Base-by-base conservation (phyloP, 495 filamentous ascomycete genomes). In the Aspergillus baeticus region DNA sequence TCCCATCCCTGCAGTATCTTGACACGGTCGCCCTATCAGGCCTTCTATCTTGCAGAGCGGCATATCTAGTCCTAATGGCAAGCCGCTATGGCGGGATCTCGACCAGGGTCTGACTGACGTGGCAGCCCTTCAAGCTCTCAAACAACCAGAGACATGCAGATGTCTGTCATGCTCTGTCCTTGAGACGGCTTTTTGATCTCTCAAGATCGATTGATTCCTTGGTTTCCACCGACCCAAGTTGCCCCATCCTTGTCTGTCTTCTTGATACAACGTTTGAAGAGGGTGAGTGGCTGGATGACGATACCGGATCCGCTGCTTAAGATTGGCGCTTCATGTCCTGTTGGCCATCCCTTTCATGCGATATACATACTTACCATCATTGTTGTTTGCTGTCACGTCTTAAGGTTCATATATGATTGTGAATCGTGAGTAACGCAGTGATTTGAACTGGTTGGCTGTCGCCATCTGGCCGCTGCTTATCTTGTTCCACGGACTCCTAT, bases 71-170 rank as follows among this genome's bases (percentile, higher is more conserved):
- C 51, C 38, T 35, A 39, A 35, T 55, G 37, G 51, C 37, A 47
- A 49, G 44, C 51, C 51, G 39, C 41, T 41, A 56, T 59, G 51
- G 48, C 38, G 53, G 51, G 38, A 59, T 51, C 21, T 34, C 52
- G 50, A 55, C 57, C 17, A 26, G 51, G 58, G 54, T 46, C 29
- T 38, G 46, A 60, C 59, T 65, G 63, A 65, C 63, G 63, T 65
- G 63, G 63, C 63, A 62, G 51, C 39, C 51, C 51, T 48, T 42
- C 45, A 45, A 48, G 57, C 49, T 38, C 33, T 37, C n/a, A 45
- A 46, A 46, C 21, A 47, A 56, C 62, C 52, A 10, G 15, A 22
- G 58, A 53, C 20, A 52, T 54, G 62, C 54, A 59, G 22, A 43
- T 50, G 34, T 45, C 42, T 55, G 36, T 47, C 37, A 48, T 31